Evolutionary conservation across 768 basidiomycete genomes (phyloP).

Genomic region (Phaeotremella fagi): DNA sequence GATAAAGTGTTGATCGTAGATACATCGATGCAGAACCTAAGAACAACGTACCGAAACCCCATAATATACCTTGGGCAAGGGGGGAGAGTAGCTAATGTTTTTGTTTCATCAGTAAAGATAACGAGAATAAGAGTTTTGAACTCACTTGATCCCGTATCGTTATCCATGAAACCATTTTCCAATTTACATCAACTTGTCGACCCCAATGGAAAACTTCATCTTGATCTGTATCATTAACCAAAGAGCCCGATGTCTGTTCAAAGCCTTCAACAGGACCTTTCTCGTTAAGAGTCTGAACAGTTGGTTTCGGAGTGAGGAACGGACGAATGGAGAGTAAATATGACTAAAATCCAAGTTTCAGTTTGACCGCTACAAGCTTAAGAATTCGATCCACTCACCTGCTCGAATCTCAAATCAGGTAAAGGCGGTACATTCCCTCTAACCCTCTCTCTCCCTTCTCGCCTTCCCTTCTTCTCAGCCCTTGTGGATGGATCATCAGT

Average conservation of each 20-base stretch:
- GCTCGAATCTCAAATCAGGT: conserved; percentile 42
- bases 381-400: conserved; percentile 18
- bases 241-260: conserved; percentile 12
- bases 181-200: conserved; percentile 42
- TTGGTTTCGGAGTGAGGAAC: conserved; percentile 37
- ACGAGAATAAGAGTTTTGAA: background rate
- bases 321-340: conserved; percentile 46
- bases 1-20: conserved; percentile 35
- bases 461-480: conserved; percentile 10
- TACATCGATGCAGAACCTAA: conserved; percentile 24
- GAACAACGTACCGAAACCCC: conserved; percentile 42
- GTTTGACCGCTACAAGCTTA: background rate
- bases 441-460: conserved; percentile 29
- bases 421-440: conserved; percentile 16
- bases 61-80: conserved; percentile 43
- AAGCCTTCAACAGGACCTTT: conserved; percentile 10
- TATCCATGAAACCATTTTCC: conserved; percentile 39
- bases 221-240: conserved; percentile 28
- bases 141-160: conserved; percentile 47
- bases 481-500: conserved; percentile 5
- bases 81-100: conserved; percentile 41
- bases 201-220: conserved; percentile 48
- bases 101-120: no score
- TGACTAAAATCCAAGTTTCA: conserved; percentile 27
- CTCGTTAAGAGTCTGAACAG: conserved; percentile 4